Conservation (phyloP, 495 filamentous ascomycete species). For the Schizothecium vesticola region DNA sequence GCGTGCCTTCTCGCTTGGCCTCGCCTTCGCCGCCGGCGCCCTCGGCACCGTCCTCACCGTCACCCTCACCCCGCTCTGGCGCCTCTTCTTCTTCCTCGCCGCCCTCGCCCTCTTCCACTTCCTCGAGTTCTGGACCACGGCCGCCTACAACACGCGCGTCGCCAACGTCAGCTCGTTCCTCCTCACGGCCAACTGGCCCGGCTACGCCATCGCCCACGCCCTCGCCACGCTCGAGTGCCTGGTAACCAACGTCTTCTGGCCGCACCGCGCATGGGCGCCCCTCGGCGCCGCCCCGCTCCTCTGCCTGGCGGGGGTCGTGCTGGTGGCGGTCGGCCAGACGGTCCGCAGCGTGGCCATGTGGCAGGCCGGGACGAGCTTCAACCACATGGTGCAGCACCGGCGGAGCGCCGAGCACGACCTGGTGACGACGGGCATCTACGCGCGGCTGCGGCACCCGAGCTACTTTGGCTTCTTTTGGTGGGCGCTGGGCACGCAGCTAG, state of each 20-base stretch:
- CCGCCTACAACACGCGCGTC: slow-evolving; percentile 68
- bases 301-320: slow-evolving; percentile 50
- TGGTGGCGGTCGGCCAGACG: slow-evolving; percentile 68
- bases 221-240: slow-evolving; percentile 67
- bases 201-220: slow-evolving; percentile 77
- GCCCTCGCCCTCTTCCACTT: slow-evolving; percentile 84
- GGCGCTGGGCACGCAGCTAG: slow-evolving; percentile 88
- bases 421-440: slow-evolving; percentile 67
- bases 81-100: slow-evolving; percentile 72
- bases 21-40: slow-evolving; percentile 38
- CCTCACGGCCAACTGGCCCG: slow-evolving; percentile 75
- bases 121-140: slow-evolving; percentile 90
- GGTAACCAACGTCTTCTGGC: slow-evolving; percentile 53
- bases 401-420: slow-evolving; percentile 65
- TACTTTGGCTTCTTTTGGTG: slow-evolving; percentile 99
- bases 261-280: slow-evolving; percentile 41
- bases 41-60: slow-evolving; percentile 36
- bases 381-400: slow-evolving; percentile 70
- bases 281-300: slow-evolving; percentile 28
- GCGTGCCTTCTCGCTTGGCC: slow-evolving; percentile 55
- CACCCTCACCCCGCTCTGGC: slow-evolving; percentile 59
- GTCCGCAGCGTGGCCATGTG: slow-evolving; percentile 76
- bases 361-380: slow-evolving; percentile 87
- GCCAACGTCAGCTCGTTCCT: slow-evolving; percentile 73
- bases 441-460: slow-evolving; percentile 68